Evolutionary conservation across 2,329 filamentous ascomycete genomes (phyloP), one percentile per base, ranked within the genome.

Genomic region (Talaromyces marneffei): DNA sequence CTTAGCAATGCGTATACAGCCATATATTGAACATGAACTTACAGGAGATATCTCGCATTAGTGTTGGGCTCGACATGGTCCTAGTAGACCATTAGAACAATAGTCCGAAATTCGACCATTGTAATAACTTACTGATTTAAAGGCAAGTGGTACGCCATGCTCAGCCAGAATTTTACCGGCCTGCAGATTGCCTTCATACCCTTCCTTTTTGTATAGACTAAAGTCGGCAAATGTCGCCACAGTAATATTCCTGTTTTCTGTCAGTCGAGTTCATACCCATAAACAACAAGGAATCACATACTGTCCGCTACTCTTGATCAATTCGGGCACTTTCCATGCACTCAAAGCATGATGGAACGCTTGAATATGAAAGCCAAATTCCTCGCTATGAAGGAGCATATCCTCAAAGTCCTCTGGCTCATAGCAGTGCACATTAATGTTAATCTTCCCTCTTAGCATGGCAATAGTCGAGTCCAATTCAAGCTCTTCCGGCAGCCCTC

Each of bases 361-460:
- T 12, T 84, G 79, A 3, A 89, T 75, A 0, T 83, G 72, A 66
- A 90, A 89, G 63, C 85, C 81, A 75, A 90, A 90, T 77, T 90
- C 87, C 65, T 89, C 88, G 14, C 84, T 87, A 68, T 89, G 86
- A 63, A 87, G 82, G 3, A 90, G 82, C 70, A 89, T 87, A 33
- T 85, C 84, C 71, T 90, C 87, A 7, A 90, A 76, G 66, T 90
- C 87, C 0, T 86, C 81, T 1, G 88, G 79, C 0, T 85, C 89
- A 71, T 90, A 90, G 74, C 87, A 90, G 66, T 90, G 87, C 0
- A 85, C 86, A 74, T 90, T 89, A 65, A 90, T 80, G 62, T 86
- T 82, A 5, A 90, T 85, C 65, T 90, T 85, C 0, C 87, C 87
- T 40, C 87, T 80, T 37, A 90, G 73, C 2, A 85, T 84, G 0